These are phyloP conservation scores for Mercurialis annua DNA, from an alignment of 345 rosid species.

Conservation along the genomic window DNA sequence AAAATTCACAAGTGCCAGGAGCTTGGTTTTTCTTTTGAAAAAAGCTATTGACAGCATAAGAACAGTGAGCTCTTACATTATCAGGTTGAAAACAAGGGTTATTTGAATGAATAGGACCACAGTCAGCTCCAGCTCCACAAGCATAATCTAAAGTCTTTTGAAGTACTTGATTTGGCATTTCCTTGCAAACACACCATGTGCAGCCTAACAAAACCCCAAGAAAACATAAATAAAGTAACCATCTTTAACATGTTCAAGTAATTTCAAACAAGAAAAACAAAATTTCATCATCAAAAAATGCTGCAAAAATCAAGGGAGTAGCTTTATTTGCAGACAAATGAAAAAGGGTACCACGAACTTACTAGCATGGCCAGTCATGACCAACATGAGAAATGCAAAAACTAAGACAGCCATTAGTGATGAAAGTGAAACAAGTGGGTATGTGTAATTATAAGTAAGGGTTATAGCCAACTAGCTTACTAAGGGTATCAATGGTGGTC, in stretches of 20 bases:
- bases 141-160: constrained; percentile 88
- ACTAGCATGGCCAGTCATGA: constrained; percentile 31
- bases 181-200: constrained; percentile 87
- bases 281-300: background rate
- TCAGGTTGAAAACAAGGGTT: constrained; percentile 72
- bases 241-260: background rate
- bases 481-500: background rate
- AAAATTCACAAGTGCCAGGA: constrained; percentile 69
- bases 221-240: background rate
- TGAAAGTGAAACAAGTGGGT: background rate
- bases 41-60: constrained; percentile 86
- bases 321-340: background rate
- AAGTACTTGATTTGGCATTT: constrained; percentile 43
- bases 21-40: constrained; percentile 76
- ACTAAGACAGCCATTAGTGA: constrained; percentile 13
- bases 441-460: too few relatives aligned
- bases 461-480: too few relatives aligned
- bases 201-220: constrained; percentile 36
- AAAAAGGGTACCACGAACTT: background rate
- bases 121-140: constrained; percentile 95
- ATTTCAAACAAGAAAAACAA: background rate
- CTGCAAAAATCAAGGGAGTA: background rate
- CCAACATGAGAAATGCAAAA: constrained; percentile 21
- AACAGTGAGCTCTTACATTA: constrained; percentile 72
- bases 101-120: constrained; percentile 52